Evolutionary conservation across 192 early-diverging fungal species (phyloP).

Genomic region (Umbelopsis vinacea): DNA sequence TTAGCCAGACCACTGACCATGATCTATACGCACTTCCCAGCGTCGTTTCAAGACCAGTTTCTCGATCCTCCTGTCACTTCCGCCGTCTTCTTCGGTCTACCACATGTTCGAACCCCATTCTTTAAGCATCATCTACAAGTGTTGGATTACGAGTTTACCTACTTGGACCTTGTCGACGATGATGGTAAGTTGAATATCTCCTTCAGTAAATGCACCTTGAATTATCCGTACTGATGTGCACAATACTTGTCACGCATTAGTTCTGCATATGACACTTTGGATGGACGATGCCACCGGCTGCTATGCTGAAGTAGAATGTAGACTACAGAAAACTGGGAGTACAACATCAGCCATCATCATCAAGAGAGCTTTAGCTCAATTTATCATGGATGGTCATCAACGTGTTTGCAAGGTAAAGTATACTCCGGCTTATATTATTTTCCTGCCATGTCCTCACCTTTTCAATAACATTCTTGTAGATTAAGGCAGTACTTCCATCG

Average conservation of each 20-base stretch:
- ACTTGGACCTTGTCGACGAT: constrained; percentile 38
- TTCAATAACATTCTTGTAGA: constrained; percentile 2
- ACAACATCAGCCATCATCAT: constrained; percentile 10
- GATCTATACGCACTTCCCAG: constrained; percentile 39
- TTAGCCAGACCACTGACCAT: constrained; percentile 39
- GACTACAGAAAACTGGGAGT: constrained; percentile 5
- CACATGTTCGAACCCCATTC: constrained; percentile 50
- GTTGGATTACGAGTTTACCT: constrained; percentile 33
- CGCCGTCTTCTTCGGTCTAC: constrained; percentile 43
- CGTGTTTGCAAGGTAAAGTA: constrained; percentile 39
- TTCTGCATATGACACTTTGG: constrained; percentile 23
- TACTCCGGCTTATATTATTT: not conserved
- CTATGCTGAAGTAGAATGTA: constrained; percentile 25
- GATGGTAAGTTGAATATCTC: constrained; percentile 27
- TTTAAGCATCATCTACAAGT: constrained; percentile 46
- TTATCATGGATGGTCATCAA: constrained; percentile 22
- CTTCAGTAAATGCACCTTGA: too few species aligned
- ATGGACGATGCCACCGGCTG: constrained; percentile 6
- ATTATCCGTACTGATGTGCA: not conserved
- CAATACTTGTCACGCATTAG: not conserved
- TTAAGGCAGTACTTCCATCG: constrained; percentile 53
- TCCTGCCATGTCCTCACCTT: not conserved
- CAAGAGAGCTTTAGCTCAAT: constrained; percentile 36
- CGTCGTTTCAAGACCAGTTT: constrained; percentile 45
- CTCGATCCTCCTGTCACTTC: constrained; percentile 43